These are phyloP conservation scores for Artemisia annua DNA, from an alignment of 129 eudicot species.

Conservation along the genomic window DNA sequence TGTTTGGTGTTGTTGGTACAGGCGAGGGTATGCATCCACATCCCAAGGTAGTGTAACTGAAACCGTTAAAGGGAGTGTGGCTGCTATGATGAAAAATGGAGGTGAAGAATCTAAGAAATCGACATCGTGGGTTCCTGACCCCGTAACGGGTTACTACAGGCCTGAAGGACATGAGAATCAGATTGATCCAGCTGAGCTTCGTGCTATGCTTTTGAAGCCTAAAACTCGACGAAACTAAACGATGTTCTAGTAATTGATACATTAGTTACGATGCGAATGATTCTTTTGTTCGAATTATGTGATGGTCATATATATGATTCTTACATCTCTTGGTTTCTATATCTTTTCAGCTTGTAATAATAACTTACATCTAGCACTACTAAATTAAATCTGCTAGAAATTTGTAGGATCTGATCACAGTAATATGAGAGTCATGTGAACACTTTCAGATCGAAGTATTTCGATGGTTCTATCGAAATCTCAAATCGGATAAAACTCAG, in stretches of 20 bases:
- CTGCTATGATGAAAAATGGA: constrained; percentile 52
- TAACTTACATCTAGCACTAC: too few relatives aligned
- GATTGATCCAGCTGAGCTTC: constrained; percentile 71
- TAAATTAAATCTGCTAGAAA: too few relatives aligned
- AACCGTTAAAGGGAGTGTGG: constrained; percentile 32
- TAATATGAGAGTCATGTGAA: too few relatives aligned
- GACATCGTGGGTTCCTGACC: constrained; percentile 84
- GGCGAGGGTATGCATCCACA: constrained; percentile 72
- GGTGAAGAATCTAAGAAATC: constrained; percentile 41
- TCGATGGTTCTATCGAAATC: too few relatives aligned
- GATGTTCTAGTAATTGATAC: background rate
- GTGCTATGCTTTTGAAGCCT: constrained; percentile 59
- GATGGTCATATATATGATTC: too few relatives aligned
- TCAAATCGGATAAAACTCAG: too few relatives aligned
- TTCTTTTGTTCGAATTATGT: background rate
- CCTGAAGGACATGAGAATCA: constrained; percentile 60
- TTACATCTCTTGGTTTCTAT: too few relatives aligned
- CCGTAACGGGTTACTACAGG: constrained; percentile 78
- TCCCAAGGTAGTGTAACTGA: constrained; percentile 41
- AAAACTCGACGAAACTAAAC: constrained; percentile 35
- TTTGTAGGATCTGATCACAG: too few relatives aligned
- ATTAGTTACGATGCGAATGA: background rate
- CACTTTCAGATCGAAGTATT: too few relatives aligned
- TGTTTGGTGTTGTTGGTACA: constrained; percentile 10
- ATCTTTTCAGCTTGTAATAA: too few relatives aligned